These are phyloP conservation scores for Coniochaeta prunicola DNA, from an alignment of 2,329 filamentous ascomycete species.

Conservation along the genomic window DNA sequence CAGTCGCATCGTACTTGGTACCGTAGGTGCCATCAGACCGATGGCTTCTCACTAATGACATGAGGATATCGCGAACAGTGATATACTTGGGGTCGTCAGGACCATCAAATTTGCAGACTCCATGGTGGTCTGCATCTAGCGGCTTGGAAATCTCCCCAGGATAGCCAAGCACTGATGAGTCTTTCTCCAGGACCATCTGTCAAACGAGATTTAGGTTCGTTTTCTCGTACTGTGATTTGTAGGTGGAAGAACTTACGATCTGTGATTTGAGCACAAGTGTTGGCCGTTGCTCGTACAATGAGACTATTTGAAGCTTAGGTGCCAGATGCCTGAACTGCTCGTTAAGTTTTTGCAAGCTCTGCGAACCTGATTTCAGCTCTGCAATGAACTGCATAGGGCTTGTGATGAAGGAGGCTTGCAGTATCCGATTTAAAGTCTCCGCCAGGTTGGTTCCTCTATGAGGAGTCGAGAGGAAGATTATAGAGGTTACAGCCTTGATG, in stretches of 20 bases:
- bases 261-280: conserved; percentile 5
- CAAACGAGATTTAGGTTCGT: no score
- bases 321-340: conserved; percentile 21
- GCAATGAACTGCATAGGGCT: conserved; percentile 19
- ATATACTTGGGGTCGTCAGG: not conserved
- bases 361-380: conserved; percentile 17
- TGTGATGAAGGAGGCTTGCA: conserved; percentile 10
- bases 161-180: conserved; percentile 22
- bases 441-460: conserved; percentile 23
- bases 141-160: not conserved
- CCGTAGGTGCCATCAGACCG: not conserved
- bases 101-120: conserved; percentile 1
- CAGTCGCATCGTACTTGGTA: not conserved
- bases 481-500: conserved; percentile 16
- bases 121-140: conserved; percentile 1
- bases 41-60: not conserved
- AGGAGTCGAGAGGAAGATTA: conserved; percentile 24
- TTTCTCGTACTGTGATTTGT: no score
- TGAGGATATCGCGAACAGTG: not conserved
- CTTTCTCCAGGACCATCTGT: conserved; percentile 16
- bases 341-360: conserved; percentile 15
- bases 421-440: conserved; percentile 20
- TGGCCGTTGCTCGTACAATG: conserved; percentile 18
- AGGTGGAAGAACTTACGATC: not conserved
- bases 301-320: conserved; percentile 15